phyloP scores from a whole-genome alignment of 2,329 filamentous ascomycete species.

The Zymoseptoria crescenta region DNA sequence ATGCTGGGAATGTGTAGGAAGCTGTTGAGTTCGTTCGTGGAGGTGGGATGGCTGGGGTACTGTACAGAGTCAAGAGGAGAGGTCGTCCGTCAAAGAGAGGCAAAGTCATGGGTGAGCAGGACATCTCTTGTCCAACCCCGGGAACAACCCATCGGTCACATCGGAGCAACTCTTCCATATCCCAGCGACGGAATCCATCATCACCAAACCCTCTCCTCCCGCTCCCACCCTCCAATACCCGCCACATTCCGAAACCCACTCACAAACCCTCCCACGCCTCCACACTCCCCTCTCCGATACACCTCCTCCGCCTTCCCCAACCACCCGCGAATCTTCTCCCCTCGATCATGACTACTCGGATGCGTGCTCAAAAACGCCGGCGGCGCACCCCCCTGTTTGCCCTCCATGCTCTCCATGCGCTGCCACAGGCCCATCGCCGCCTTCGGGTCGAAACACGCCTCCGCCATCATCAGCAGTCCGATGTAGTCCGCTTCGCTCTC shows the following conservation, averaged over 20 bases:
- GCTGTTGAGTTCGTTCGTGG: too few species aligned
- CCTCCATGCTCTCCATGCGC: slow-evolving; percentile 53
- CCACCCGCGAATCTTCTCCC: slow-evolving; percentile 59
- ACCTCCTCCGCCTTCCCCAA: slow-evolving; percentile 35
- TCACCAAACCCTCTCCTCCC: background rate
- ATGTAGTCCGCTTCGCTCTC: slow-evolving; percentile 73
- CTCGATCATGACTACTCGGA: slow-evolving; percentile 59
- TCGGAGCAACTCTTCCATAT: too few species aligned
- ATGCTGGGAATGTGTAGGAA: too few species aligned
- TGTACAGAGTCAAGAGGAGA: too few species aligned
- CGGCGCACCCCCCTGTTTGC: slow-evolving; percentile 36
- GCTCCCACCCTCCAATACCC: background rate
- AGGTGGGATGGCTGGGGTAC: too few species aligned
- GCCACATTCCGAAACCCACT: background rate
- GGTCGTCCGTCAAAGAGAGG: too few species aligned
- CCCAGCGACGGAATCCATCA: too few species aligned
- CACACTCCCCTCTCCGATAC: slow-evolving; percentile 26
- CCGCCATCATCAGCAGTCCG: slow-evolving; percentile 73
- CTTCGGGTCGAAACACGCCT: slow-evolving; percentile 66
- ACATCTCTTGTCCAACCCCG: too few species aligned
- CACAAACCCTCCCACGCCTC: slow-evolving; percentile 13
- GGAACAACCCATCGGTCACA: too few species aligned
- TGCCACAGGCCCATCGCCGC: slow-evolving; percentile 56
- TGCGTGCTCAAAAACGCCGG: slow-evolving; percentile 72
- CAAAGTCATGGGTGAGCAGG: too few species aligned